Conservation (phyloP, 768 basidiomycete species). For the Agrocybe pediades region DNA sequence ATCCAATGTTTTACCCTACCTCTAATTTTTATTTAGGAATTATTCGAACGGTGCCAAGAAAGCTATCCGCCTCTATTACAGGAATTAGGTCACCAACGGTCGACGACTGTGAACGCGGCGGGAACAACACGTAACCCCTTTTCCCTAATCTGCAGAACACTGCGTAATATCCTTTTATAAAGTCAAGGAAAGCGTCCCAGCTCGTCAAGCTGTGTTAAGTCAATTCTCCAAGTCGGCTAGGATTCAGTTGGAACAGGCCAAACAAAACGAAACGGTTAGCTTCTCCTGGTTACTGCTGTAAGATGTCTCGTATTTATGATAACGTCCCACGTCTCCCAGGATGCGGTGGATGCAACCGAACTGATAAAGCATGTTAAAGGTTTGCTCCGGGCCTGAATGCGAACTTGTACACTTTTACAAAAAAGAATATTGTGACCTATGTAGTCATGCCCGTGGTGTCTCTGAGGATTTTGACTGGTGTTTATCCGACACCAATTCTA, state of each 20-base stretch:
- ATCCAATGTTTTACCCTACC: not conserved
- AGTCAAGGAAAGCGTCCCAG: slow-evolving; percentile 15
- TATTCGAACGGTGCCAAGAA: slow-evolving; percentile 4
- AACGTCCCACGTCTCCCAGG: slow-evolving; percentile 15
- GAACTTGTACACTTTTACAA: not conserved
- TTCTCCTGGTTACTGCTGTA: not conserved
- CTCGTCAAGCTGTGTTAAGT: slow-evolving; percentile 17
- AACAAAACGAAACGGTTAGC: slow-evolving; percentile 21
- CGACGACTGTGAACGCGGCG: slow-evolving; percentile 18
- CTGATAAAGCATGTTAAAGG: slow-evolving; percentile 21
- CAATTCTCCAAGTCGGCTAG: slow-evolving; percentile 21
- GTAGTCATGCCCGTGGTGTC: not conserved
- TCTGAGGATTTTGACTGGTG: not conserved
- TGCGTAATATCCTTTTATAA: not conserved
- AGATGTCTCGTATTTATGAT: not conserved
- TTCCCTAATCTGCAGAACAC: not conserved
- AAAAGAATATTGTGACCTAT: not conserved
- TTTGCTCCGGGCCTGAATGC: slow-evolving; percentile 12
- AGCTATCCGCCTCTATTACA: slow-evolving; percentile 12
- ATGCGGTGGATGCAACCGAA: slow-evolving; percentile 22
- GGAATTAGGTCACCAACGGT: slow-evolving; percentile 15
- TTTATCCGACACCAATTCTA: slow-evolving; percentile 57
- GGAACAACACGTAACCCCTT: slow-evolving; percentile 14
- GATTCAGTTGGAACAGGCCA: slow-evolving; percentile 22
- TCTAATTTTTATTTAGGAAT: slow-evolving; percentile 2